A percentile compares a stretch with the other conserved stretches of the same genome.
Conservation (phyloP, 2,329 filamentous ascomycete genomes). For the Aspergillus cejpii region DNA sequence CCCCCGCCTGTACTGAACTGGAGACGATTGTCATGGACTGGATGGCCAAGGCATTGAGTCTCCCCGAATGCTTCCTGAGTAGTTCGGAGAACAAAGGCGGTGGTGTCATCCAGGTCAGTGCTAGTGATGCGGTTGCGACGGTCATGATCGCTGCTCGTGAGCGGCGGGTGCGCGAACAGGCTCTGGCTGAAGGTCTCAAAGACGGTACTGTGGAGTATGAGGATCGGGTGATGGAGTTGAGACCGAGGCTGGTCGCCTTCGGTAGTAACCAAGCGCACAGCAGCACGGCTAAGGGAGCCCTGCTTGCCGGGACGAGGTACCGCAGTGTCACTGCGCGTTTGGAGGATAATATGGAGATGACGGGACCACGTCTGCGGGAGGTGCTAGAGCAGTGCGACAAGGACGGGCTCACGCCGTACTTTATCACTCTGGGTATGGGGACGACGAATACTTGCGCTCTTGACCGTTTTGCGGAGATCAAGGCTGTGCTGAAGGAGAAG, state of each 20-base stretch:
- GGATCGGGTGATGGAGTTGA: conserved; percentile 60
- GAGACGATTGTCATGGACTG: conserved; percentile 92
- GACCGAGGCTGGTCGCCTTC: conserved; percentile 69
- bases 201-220: conserved; percentile 54
- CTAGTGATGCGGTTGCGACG: conserved; percentile 79
- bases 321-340: conserved; percentile 58
- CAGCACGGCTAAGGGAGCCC: conserved; percentile 77
- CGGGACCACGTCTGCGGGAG: conserved; percentile 53
- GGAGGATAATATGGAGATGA: conserved; percentile 63
- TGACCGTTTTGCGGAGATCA: conserved; percentile 70
- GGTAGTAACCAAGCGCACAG: conserved; percentile 75
- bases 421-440: conserved; percentile 73
- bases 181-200: conserved; percentile 44
- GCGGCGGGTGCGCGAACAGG: conserved; percentile 60
- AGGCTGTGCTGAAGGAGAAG: conserved; percentile 44
- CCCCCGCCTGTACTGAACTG: conserved; percentile 82
- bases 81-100: conserved; percentile 61
- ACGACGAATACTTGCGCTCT: conserved; percentile 84
- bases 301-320: conserved; percentile 79
- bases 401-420: conserved; percentile 75
- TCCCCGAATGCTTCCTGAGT: conserved; percentile 69
- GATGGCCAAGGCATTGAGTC: conserved; percentile 66
- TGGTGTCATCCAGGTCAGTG: conserved; percentile 89
- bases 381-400: conserved; percentile 60
- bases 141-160: conserved; percentile 84